Percentiles rank a stretch among this genome's conserved stretches.
phyloP scores from a whole-genome alignment of 805 yeast genomes.

The Cyberlindnera mississippiensis region DNA sequence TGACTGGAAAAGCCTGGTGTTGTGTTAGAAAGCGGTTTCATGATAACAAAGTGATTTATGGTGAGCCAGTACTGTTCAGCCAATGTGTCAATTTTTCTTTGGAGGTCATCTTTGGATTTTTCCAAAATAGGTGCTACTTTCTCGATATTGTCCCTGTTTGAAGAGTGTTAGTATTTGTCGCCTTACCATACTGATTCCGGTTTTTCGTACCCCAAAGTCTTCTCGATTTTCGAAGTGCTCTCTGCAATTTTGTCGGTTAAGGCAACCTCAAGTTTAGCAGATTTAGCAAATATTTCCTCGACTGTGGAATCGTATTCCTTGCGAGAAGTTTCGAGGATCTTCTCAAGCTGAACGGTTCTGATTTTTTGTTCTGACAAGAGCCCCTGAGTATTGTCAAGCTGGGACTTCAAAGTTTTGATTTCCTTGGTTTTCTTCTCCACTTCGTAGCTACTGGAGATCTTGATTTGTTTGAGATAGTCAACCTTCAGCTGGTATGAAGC shows the following conservation, averaged over 20 bases:
- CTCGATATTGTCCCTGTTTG: neutral
- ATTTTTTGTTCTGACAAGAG: slow-evolving; percentile 45
- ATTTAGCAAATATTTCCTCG: slow-evolving; percentile 1
- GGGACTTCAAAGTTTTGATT: slow-evolving; percentile 32
- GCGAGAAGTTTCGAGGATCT: slow-evolving; percentile 19
- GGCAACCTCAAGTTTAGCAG: slow-evolving; percentile 1
- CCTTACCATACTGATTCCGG: no score
- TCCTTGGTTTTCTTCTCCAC: slow-evolving; percentile 30
- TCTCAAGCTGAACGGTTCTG: slow-evolving; percentile 30
- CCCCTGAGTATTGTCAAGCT: slow-evolving; percentile 41
- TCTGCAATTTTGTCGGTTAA: slow-evolving; percentile 7
- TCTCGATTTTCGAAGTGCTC: neutral
- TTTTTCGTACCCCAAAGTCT: slow-evolving; percentile 3
- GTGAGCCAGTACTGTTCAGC: slow-evolving; percentile 9
- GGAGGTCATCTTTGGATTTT: neutral
- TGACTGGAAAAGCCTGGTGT: slow-evolving; percentile 2
- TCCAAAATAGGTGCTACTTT: slow-evolving; percentile 1
- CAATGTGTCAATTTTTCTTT: slow-evolving; percentile 3
- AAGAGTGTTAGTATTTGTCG: neutral
- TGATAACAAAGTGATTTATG: slow-evolving; percentile 1
- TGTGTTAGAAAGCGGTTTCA: neutral
- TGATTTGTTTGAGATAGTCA: slow-evolving; percentile 25
- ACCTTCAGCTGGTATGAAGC: slow-evolving; percentile 23
- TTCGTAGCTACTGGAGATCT: slow-evolving; percentile 21
- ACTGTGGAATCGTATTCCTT: slow-evolving; percentile 18